Base-by-base conservation (phyloP, 805 yeast species). In the Ogataea neopini region DNA sequence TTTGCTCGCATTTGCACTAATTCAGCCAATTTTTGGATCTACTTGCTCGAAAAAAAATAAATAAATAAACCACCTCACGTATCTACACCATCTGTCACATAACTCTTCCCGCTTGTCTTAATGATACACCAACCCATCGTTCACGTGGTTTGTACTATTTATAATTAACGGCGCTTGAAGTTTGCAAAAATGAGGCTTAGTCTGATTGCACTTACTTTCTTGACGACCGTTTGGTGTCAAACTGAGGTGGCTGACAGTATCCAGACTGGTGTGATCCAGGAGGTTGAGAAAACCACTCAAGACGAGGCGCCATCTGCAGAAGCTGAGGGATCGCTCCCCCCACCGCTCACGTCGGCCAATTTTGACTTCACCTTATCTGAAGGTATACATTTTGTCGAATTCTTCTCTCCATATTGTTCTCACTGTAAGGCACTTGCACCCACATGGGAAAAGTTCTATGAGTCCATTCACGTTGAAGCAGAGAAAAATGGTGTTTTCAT, bases 401-500 rank as follows among this genome's bases (percentile, higher is more conserved):
- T 89, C 67, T 94, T 69, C 63, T 88, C 96, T 26, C 99, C 99
- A 0, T 84, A 84, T 59, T 94, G 99, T 64, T 64, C 71, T 6
- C 98, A 92, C 67, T 94, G 99, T 69, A 76, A 71, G 51, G 73
- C 69, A 6, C 69, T 94, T 44, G 94, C 88, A 2, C 98, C 99
- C 1, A 74, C 70, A 6, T 94, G 98, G 97, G 77, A 81, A 49
- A 72, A 76, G 47, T 77, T 92, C 0, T 87, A 80, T 68, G 57
- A 70, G 19, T 63, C 66, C 3, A 76, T 79, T 56, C 64, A 73
- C 30, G 62, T 66, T 8, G 81, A 77, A 33, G 82, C 79, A 32
- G 74, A 76, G 38, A 56, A 66, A 7, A 55, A 77, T 43, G 72
- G 73, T 2, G 72, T 84, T 13, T 72, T 72, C 17, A 77, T 90